These are phyloP conservation scores for Acanthamoeba healyi DNA, from an alignment of 208 protist genomes.

Conservation along the genomic window DNA sequence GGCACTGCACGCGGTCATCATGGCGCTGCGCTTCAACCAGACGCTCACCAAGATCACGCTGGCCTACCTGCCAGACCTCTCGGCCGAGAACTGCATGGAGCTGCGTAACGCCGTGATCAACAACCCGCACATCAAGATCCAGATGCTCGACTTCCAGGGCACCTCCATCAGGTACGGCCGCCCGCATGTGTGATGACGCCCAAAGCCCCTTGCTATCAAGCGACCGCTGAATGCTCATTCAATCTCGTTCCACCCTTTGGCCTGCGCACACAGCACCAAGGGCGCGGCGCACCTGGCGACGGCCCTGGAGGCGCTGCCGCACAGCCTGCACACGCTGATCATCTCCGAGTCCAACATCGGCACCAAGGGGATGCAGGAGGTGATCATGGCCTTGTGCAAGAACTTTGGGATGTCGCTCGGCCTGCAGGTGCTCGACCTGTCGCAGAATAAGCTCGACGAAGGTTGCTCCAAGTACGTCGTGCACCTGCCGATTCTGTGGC, in stretches of 20 bases:
- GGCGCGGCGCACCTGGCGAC: conserved; percentile 15
- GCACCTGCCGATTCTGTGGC: too few relatives aligned
- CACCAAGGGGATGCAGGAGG: conserved; percentile 8
- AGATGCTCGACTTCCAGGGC: conserved; percentile 46
- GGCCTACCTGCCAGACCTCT: conserved; percentile 6
- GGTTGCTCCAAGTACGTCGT: conserved; percentile 28
- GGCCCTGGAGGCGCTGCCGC: neutral
- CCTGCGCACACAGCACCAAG: neutral
- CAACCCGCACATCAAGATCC: neutral
- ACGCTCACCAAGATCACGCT: conserved; percentile 37
- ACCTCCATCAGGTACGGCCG: conserved; percentile 22
- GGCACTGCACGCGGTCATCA: neutral
- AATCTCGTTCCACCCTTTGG: neutral
- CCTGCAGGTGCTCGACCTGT: conserved; percentile 26
- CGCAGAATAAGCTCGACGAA: conserved; percentile 22
- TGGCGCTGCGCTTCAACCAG: neutral
- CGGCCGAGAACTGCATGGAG: neutral
- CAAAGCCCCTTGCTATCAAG: too few relatives aligned
- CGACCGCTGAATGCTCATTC: too few relatives aligned
- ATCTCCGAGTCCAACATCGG: conserved; percentile 2
- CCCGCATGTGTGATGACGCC: too few relatives aligned
- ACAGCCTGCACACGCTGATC: conserved; percentile 40
- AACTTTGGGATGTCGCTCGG: conserved; percentile 37
- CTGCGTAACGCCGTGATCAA: conserved; percentile 52
- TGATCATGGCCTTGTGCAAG: conserved; percentile 19